A percentile compares a stretch with the other conserved stretches of the same genome.
phyloP scores from a whole-genome alignment of 1,139 yeast genomes.

The Blastobotrys proliferans region DNA sequence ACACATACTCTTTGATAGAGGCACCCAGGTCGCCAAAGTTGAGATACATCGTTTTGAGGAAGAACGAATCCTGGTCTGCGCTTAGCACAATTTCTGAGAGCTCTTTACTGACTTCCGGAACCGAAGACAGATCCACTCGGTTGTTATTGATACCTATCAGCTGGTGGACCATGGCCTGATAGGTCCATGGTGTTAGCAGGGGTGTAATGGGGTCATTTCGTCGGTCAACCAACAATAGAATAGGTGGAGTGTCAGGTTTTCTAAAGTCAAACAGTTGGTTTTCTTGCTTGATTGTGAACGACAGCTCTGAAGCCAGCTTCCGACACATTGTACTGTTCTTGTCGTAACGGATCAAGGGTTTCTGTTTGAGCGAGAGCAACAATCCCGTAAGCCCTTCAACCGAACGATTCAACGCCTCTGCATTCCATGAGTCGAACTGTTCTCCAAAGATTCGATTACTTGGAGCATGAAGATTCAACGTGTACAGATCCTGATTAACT shows the following conservation, averaged over 20 bases:
- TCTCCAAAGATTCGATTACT: conserved; percentile 28
- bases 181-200: conserved; percentile 90
- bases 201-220: conserved; percentile 92
- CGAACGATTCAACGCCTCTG: conserved; percentile 45
- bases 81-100: conserved; percentile 57
- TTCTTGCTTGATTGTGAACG: conserved; percentile 36
- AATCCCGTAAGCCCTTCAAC: conserved; percentile 58
- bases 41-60: conserved; percentile 71
- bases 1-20: conserved; percentile 78
- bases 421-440: conserved; percentile 43
- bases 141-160: conserved; percentile 77
- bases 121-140: conserved; percentile 58
- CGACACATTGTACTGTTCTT: conserved; percentile 57
- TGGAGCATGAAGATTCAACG: conserved; percentile 38
- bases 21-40: conserved; percentile 96
- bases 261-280: conserved; percentile 61
- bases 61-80: conserved; percentile 70
- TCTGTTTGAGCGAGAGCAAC: conserved; percentile 65
- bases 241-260: conserved; percentile 62
- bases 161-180: conserved; percentile 97
- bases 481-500: conserved; percentile 64
- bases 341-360: conserved; percentile 78
- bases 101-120: conserved; percentile 45
- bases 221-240: conserved; percentile 76
- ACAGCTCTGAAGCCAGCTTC: conserved; percentile 65